Percentiles rank a stretch among this genome's conserved stretches.
phyloP scores from a whole-genome alignment of 805 yeast genomes.

The Starmerella floricola region DNA sequence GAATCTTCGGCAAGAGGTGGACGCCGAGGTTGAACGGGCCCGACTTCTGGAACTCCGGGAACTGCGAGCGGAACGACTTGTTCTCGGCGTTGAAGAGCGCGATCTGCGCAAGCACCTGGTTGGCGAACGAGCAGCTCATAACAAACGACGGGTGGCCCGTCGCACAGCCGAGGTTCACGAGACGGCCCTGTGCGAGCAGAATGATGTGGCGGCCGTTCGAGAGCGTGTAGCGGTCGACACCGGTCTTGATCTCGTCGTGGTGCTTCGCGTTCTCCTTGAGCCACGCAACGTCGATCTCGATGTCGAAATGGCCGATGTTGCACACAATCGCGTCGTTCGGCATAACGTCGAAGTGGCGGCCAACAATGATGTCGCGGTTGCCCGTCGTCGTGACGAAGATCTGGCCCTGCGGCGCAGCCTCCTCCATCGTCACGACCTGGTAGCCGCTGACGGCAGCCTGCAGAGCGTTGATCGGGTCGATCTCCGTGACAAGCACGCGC shows the following conservation, averaged over 20 bases:
- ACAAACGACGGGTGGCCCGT: slow-evolving; percentile 99
- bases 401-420: slow-evolving; percentile 86
- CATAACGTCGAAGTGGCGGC: slow-evolving; percentile 77
- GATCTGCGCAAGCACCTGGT: slow-evolving; percentile 98
- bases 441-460: slow-evolving; percentile 99
- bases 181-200: slow-evolving; percentile 97
- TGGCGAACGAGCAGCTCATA: slow-evolving; percentile 98
- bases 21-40: slow-evolving; percentile 88
- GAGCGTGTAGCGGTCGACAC: slow-evolving; percentile 93
- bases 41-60: slow-evolving; percentile 82
- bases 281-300: slow-evolving; percentile 99
- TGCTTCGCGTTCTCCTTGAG: slow-evolving; percentile 85
- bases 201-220: slow-evolving; percentile 84
- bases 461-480: slow-evolving; percentile 97
- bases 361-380: slow-evolving; percentile 94
- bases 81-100: slow-evolving; percentile 88
- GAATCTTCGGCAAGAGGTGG: slow-evolving; percentile 91
- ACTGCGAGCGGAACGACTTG: slow-evolving; percentile 61
- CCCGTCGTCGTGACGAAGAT: slow-evolving; percentile 99
- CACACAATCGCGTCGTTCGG: slow-evolving; percentile 99
- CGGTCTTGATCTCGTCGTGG: slow-evolving; percentile 95
- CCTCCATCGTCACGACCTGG: slow-evolving; percentile 92
- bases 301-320: slow-evolving; percentile 99
- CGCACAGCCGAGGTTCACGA: slow-evolving; percentile 98
- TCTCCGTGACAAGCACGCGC: slow-evolving; percentile 91